phyloP scores from a whole-genome alignment of 305 asterid species.

The Fraxinus velutina region DNA sequence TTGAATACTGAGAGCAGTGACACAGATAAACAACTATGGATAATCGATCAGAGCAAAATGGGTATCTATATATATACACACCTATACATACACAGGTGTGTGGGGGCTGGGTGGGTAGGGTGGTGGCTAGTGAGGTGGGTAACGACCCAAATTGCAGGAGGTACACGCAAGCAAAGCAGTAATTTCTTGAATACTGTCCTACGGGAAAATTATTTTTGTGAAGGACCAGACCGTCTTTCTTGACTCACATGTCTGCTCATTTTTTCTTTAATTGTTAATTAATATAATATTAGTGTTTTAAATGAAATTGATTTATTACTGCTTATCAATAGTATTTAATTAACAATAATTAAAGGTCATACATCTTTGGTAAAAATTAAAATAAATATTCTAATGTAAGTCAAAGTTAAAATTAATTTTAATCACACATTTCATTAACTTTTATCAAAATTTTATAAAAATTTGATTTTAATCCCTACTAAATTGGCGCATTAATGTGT shows the following conservation, averaged over 20 bases:
- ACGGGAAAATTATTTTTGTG: not conserved
- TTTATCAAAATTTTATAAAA: no score
- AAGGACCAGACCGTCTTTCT: not conserved
- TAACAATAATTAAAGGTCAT: not conserved
- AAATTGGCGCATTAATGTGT: not conserved
- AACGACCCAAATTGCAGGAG: not conserved
- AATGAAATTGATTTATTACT: not conserved
- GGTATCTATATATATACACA: not conserved
- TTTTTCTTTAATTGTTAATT: not conserved
- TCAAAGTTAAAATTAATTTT: no score
- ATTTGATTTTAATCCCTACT: no score
- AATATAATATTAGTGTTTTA: not conserved
- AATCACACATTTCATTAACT: no score
- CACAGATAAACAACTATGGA: constrained; percentile 1
- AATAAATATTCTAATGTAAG: no score
- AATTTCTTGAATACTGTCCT: not conserved
- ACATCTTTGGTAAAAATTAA: not conserved
- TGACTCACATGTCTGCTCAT: not conserved
- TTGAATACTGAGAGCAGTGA: not conserved
- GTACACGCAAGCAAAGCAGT: not conserved
- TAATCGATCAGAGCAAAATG: not conserved
- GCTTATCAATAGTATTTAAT: not conserved
- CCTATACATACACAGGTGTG: not conserved
- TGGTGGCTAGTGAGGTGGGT: not conserved
- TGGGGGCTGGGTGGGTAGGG: not conserved